Evolutionary conservation across 2,329 filamentous ascomycete species (phyloP).

Genomic region (Volutella citrinella): DNA sequence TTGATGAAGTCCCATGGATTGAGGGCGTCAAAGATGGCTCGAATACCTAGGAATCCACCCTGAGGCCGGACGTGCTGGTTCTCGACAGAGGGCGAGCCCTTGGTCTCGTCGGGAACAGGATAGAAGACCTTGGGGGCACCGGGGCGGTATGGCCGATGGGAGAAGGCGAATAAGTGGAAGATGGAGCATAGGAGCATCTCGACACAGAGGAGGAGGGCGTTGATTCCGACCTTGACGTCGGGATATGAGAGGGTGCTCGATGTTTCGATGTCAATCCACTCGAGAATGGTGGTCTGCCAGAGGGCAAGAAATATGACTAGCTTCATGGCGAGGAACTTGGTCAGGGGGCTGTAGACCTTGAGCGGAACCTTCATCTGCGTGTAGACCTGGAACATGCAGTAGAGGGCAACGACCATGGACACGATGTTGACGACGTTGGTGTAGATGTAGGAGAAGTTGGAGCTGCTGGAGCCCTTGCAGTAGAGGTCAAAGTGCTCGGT

Average conservation of each 20-base stretch:
- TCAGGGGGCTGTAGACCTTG: constrained; percentile 65
- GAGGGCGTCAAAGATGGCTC: constrained; percentile 67
- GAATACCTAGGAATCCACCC: constrained; percentile 62
- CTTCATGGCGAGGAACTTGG: constrained; percentile 85
- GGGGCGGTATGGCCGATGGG: constrained; percentile 66
- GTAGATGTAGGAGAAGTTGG: constrained; percentile 83
- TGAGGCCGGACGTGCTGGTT: constrained; percentile 50
- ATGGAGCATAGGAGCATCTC: constrained; percentile 82
- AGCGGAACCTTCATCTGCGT: constrained; percentile 69
- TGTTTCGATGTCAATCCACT: constrained; percentile 61
- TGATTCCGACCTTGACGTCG: constrained; percentile 79
- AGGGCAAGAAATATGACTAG: constrained; percentile 89
- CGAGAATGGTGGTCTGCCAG: constrained; percentile 70
- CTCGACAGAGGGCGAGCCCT: constrained; percentile 39
- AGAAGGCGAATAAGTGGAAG: constrained; percentile 79
- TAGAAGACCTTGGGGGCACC: constrained; percentile 45
- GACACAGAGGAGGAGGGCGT: constrained; percentile 72
- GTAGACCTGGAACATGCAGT: constrained; percentile 85
- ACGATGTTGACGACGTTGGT: constrained; percentile 68
- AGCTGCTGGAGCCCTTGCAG: constrained; percentile 75
- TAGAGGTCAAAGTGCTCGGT: constrained; percentile 68
- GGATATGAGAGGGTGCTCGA: constrained; percentile 62
- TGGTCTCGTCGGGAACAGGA: constrained; percentile 39
- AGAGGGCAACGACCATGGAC: constrained; percentile 82
- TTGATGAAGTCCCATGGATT: constrained; percentile 84